Percentiles rank a stretch among this genome's conserved stretches.
phyloP scores from a whole-genome alignment of 345 rosid species.

The Rubroshorea leprosula region DNA sequence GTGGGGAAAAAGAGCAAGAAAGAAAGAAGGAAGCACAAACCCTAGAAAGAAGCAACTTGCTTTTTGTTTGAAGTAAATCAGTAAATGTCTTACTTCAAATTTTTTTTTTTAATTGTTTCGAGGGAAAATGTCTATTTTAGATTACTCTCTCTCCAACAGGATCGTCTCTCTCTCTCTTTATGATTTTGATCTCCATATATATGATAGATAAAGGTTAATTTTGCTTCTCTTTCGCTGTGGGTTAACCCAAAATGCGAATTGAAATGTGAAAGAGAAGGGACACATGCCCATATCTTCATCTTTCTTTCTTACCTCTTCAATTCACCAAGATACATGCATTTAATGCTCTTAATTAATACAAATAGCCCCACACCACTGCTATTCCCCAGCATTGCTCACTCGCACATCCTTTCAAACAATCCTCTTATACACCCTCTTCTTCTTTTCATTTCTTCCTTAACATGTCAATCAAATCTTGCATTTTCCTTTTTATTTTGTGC shows the following conservation, averaged over 20 bases:
- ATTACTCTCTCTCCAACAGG: slow-evolving; percentile 8
- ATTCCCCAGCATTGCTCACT: too few relatives aligned
- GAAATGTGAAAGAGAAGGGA: slow-evolving; percentile 23
- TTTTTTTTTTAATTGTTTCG: too few relatives aligned
- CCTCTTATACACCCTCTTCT: too few relatives aligned
- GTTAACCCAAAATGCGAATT: slow-evolving; percentile 28
- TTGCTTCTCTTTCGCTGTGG: slow-evolving; percentile 28
- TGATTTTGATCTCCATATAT: too few relatives aligned
- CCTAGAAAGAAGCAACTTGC: slow-evolving; percentile 19
- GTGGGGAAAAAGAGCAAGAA: too few relatives aligned
- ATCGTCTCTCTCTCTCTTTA: too few relatives aligned
- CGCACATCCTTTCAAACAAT: too few relatives aligned
- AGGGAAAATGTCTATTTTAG: slow-evolving; percentile 24
- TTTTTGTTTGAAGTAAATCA: background rate
- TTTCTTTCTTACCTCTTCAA: slow-evolving; percentile 26
- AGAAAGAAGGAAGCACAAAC: slow-evolving; percentile 28
- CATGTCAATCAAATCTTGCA: slow-evolving; percentile 28
- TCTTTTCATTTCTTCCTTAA: slow-evolving; percentile 6
- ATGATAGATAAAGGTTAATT: too few relatives aligned
- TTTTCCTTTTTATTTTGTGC: slow-evolving; percentile 32
- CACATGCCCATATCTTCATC: slow-evolving; percentile 44
- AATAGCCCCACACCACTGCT: slow-evolving; percentile 18
- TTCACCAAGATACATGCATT: slow-evolving; percentile 32
- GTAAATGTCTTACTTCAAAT: background rate
- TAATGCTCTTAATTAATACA: slow-evolving; percentile 38